Evolutionary conservation across 495 filamentous ascomycete genomes (phyloP).

Genomic region (Rhizodiscina lignyota): DNA sequence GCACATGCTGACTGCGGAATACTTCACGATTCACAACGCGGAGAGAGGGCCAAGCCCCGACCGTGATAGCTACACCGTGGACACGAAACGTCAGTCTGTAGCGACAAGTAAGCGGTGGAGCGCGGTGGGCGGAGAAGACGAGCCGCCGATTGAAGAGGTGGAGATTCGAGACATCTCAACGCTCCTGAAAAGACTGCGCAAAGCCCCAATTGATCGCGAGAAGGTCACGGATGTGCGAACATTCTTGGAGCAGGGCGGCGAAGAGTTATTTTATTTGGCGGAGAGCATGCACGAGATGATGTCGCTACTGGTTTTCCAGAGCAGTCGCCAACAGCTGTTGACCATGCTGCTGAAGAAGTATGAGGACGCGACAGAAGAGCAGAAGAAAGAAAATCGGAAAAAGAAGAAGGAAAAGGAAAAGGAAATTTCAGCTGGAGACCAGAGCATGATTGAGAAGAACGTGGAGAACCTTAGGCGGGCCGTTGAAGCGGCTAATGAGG

Average conservation of each 20-base stretch:
- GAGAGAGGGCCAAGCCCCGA: constrained; percentile 3
- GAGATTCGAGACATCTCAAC: constrained; percentile 37
- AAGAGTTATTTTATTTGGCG: constrained; percentile 63
- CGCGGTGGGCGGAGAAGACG: no score
- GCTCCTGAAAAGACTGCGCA: constrained; percentile 46
- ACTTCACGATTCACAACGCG: constrained; percentile 59
- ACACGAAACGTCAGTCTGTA: no score
- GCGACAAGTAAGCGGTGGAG: no score
- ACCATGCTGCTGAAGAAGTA: constrained; percentile 44
- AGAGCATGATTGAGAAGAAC: constrained; percentile 16
- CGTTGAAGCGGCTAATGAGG: constrained; percentile 45
- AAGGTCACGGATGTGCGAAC: constrained; percentile 65
- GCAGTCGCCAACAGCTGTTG: constrained; percentile 63
- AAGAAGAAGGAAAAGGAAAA: constrained; percentile 3
- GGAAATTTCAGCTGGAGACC: constrained; percentile 9
- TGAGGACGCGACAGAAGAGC: constrained; percentile 29
- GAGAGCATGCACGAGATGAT: constrained; percentile 73
- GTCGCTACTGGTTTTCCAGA: constrained; percentile 74
- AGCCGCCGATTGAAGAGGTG: constrained; percentile 11
- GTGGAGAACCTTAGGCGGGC: constrained; percentile 39
- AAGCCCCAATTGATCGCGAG: constrained; percentile 69
- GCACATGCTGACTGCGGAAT: constrained; percentile 62
- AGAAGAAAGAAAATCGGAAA: constrained; percentile 11
- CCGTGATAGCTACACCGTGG: no score
- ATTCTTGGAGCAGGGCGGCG: constrained; percentile 64